Percentiles rank a stretch among this genome's conserved stretches.
Evolutionary conservation across 78 protist species (phyloP).

Genomic region (Capsaspora owczarzaki): DNA sequence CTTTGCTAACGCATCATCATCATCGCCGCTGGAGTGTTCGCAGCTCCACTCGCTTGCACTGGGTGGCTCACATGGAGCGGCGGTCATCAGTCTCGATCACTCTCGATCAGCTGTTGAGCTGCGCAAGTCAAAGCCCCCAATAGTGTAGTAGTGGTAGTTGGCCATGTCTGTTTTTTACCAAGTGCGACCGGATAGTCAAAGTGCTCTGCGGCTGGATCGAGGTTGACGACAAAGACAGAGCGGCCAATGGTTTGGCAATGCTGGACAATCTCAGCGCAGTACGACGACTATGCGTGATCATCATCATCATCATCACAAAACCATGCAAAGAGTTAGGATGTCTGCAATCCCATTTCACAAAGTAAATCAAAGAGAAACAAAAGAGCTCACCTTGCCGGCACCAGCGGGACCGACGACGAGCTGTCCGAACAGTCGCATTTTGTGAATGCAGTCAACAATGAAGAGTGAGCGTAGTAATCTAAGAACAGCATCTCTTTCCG

Average conservation of each 20-base stretch:
- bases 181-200: constrained; percentile 72
- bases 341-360: not conserved
- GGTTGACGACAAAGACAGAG: constrained; percentile 80
- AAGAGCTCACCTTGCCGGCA: constrained; percentile 61
- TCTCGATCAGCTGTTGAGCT: no score
- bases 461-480: no score
- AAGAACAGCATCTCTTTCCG: no score
- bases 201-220: constrained; percentile 97
- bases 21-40: no score
- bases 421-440: constrained; percentile 54
- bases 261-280: constrained; percentile 61
- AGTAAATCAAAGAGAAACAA: not conserved
- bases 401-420: constrained; percentile 98
- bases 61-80: no score
- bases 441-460: no score
- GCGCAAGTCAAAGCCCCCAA: no score
- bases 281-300: constrained; percentile 67
- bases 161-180: no score
- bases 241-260: constrained; percentile 60
- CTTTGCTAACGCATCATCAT: no score
- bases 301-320: not conserved
- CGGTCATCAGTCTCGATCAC: no score
- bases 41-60: no score
- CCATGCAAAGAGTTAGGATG: not conserved
- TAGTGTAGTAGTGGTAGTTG: no score